Evolutionary conservation across 495 filamentous ascomycete species (phyloP).

Genomic region (Hyaloscypha bicolor): DNA sequence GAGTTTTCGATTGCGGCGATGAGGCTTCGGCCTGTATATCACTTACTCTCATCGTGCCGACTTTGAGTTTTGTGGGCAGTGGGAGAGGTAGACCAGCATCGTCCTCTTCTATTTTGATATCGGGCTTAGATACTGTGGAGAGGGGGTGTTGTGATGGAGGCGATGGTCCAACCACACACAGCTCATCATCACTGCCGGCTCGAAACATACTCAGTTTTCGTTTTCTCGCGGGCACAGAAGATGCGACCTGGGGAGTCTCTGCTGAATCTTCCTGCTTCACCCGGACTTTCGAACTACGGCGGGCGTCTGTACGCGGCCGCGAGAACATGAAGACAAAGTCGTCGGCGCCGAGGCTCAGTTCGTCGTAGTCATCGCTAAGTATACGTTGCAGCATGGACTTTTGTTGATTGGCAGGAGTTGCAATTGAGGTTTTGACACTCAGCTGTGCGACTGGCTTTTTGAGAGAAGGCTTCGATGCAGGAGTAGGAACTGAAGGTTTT

Average conservation of each 20-base stretch:
- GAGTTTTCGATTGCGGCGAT: not conserved
- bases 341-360: constrained; percentile 36
- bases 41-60: not conserved
- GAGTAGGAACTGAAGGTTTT: not conserved
- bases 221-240: constrained; percentile 17
- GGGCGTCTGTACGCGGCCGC: not conserved
- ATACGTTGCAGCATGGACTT: constrained; percentile 8
- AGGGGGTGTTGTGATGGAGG: not conserved
- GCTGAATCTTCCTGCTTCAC: constrained; percentile 17
- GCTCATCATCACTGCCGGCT: constrained; percentile 23
- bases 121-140: not conserved
- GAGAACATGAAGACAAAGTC: constrained; percentile 33
- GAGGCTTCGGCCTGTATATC: not conserved
- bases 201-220: constrained; percentile 19
- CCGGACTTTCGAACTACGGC: not conserved
- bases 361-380: constrained; percentile 36
- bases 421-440: not conserved
- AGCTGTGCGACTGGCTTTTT: not conserved
- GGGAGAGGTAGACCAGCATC: not conserved
- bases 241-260: not conserved
- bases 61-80: not conserved
- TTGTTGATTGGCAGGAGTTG: constrained; percentile 14
- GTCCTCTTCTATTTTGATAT: constrained; percentile 20
- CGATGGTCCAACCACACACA: constrained; percentile 7
- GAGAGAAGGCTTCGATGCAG: not conserved